Percentiles rank a stretch among this genome's conserved stretches.
These are phyloP conservation scores for Lentinus tigrinus DNA, from an alignment of 768 basidiomycete species.

Conservation along the genomic window DNA sequence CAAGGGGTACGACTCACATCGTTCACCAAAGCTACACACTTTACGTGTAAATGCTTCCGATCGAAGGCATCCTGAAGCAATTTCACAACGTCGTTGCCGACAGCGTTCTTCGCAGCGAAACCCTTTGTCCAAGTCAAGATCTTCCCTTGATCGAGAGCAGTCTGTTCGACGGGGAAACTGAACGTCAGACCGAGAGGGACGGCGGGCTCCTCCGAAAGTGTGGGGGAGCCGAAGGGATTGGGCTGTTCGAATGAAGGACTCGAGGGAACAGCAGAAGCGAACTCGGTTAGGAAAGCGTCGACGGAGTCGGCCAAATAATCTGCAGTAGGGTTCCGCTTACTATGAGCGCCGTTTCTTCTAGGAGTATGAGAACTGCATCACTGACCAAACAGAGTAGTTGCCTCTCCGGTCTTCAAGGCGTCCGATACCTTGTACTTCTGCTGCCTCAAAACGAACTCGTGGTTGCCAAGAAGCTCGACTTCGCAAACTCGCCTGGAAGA, in stretches of 20 bases:
- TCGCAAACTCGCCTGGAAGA: constrained; percentile 84
- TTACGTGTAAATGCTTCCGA: constrained; percentile 88
- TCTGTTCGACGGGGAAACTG: constrained; percentile 97
- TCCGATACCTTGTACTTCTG: constrained; percentile 98
- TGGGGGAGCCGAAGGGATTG: constrained; percentile 22
- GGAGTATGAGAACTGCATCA: not conserved
- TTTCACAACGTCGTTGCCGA: constrained; percentile 86
- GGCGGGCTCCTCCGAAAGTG: constrained; percentile 20
- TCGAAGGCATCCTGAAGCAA: constrained; percentile 92
- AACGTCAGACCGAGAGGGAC: constrained; percentile 89
- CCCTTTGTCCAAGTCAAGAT: constrained; percentile 97
- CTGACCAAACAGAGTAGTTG: constrained; percentile 79
- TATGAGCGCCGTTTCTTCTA: not conserved
- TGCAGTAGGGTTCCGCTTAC: constrained; percentile 31
- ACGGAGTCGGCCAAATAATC: constrained; percentile 98
- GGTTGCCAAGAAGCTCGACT: constrained; percentile 85
- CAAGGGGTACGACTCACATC: constrained; percentile 84
- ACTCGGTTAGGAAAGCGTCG: constrained; percentile 85
- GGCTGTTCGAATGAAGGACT: constrained; percentile 16
- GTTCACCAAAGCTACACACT: constrained; percentile 90
- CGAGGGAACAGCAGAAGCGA: constrained; percentile 14
- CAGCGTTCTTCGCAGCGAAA: constrained; percentile 86
- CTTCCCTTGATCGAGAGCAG: constrained; percentile 84
- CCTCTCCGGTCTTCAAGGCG: constrained; percentile 90
- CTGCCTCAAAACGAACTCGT: constrained; percentile 86